Conservation (phyloP, 1,284 basidiomycete genomes). For the Papiliotrema nemorosa region DNA sequence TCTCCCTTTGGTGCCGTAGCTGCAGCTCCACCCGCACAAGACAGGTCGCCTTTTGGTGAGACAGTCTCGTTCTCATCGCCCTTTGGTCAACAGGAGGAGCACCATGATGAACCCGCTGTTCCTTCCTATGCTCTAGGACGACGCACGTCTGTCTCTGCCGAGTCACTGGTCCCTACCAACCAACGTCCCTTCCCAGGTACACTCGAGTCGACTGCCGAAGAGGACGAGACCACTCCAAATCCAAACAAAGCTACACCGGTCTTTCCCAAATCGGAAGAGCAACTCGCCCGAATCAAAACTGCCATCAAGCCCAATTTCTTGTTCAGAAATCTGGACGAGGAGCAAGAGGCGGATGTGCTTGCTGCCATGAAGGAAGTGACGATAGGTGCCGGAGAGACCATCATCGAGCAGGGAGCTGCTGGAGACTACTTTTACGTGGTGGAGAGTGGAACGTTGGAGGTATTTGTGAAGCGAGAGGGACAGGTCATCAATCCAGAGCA, state of each 20-base stretch:
- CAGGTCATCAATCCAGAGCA: conserved; percentile 53
- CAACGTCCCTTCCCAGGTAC: conserved; percentile 33
- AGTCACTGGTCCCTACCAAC: conserved; percentile 82
- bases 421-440: conserved; percentile 98
- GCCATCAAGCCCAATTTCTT: conserved; percentile 88
- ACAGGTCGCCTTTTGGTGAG: conserved; percentile 11
- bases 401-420: conserved; percentile 94
- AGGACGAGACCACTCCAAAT: conserved; percentile 44
- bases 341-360: conserved; percentile 88
- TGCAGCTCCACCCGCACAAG: conserved; percentile 5
- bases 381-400: conserved; percentile 68
- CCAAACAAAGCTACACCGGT: conserved; percentile 54
- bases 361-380: conserved; percentile 91
- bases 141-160: conserved; percentile 93
- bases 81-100: conserved; percentile 31
- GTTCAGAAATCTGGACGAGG: conserved; percentile 94
- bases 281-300: conserved; percentile 78
- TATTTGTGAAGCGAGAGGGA: conserved; percentile 65
- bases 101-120: conserved; percentile 38
- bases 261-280: conserved; percentile 78
- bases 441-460: conserved; percentile 81
- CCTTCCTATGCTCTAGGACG: conserved; percentile 73
- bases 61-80: conserved; percentile 30
- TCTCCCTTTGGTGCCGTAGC: conserved; percentile 26
- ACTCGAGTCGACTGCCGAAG: conserved; percentile 34